Evolutionary conservation across 2,329 filamentous ascomycete genomes (phyloP), one percentile per base, ranked within the genome.

Genomic region (Hypoxylon sp.): DNA sequence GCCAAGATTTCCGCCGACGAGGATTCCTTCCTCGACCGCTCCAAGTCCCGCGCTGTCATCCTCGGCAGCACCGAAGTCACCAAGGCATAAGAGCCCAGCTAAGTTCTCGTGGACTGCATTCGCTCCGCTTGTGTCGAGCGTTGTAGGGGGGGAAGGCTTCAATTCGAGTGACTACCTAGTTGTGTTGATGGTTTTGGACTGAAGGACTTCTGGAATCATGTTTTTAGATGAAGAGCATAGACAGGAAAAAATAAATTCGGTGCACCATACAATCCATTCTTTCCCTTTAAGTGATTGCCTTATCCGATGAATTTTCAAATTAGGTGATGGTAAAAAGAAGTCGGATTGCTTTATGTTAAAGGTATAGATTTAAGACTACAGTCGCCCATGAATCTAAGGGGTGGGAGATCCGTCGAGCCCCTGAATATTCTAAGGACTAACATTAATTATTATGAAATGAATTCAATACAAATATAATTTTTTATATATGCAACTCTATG

Each of bases 21-120:
- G 53, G 72, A 71, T 11, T 50, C 33, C n/a, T 73, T 74, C 37
- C 58, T 74, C n/a, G 72, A 74, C 31, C 68, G 71, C 37, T 48
- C 68, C 19, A 59, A 61, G 31, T 59, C 68, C 64, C 60, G 68
- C n/a, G 68, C 56, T 8, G 67, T 71, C 19, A 53, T 68, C 22
- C 17, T 70, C 24, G 69, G 69, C 35, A 59, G 63, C 5, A 70
- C 62, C 2, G 60, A 54, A 24, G 63, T 67, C 31, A 72, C 68
- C 13, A 65, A 60, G 52, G 29, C 13, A 14, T 35, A 52, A 56
- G 42, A 8, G 29, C 26, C 14, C 47, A 50, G n/a, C 47, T 31
- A 17, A 13, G 39, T 17, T 44, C 17, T 31, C 6, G 11, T 26
- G 24, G n/a, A n/a, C 29, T 24, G 31, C 11, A 35, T 37, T 11